phyloP scores from a whole-genome alignment of 305 asterid genomes.

The Andrographis paniculata region DNA sequence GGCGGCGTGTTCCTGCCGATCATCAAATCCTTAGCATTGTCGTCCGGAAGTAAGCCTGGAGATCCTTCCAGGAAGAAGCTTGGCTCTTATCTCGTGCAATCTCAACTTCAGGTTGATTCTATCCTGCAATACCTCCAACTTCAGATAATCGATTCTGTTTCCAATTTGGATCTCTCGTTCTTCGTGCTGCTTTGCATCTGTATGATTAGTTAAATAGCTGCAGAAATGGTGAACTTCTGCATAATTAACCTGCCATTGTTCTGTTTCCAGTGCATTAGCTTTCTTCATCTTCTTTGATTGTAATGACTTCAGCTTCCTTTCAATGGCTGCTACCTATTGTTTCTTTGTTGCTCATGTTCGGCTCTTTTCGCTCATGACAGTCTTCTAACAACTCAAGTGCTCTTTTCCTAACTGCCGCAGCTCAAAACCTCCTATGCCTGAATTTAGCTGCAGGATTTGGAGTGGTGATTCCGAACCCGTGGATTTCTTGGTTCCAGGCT shows the following conservation, averaged over 20 bases:
- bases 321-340: too few relatives aligned
- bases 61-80: slow-evolving; percentile 73
- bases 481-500: slow-evolving; percentile 94
- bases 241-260: too few relatives aligned
- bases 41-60: slow-evolving; percentile 79
- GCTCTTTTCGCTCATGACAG: slow-evolving; percentile 44
- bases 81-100: slow-evolving; percentile 73
- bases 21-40: slow-evolving; percentile 71
- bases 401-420: slow-evolving; percentile 99
- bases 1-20: slow-evolving; percentile 95
- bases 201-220: too few relatives aligned
- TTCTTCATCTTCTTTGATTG: too few relatives aligned
- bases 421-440: slow-evolving; percentile 91
- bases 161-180: too few relatives aligned
- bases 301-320: too few relatives aligned
- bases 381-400: slow-evolving; percentile 96
- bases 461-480: slow-evolving; percentile 69
- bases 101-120: slow-evolving; percentile 76
- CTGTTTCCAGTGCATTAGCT: too few relatives aligned
- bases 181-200: too few relatives aligned
- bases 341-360: not conserved
- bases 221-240: too few relatives aligned
- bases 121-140: slow-evolving; percentile 13
- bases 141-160: not conserved
- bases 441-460: slow-evolving; percentile 95